Percentiles rank a stretch among this genome's conserved stretches.
Conservation (phyloP, 495 filamentous ascomycete species). For the Clohesyomyces aquaticus region DNA sequence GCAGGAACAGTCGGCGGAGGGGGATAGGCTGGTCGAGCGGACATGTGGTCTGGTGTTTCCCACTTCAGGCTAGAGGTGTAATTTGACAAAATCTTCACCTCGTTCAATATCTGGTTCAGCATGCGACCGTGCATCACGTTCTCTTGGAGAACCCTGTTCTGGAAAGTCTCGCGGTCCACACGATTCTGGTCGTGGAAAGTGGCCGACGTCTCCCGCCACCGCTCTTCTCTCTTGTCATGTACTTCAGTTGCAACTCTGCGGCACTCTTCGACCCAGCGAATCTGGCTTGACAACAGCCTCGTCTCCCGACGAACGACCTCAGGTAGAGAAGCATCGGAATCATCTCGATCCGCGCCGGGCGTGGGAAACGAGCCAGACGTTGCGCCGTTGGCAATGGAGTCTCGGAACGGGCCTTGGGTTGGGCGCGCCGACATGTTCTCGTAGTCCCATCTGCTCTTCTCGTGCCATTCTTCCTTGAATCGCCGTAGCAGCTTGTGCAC, state of each 20-base stretch:
- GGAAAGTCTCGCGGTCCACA: slow-evolving; percentile 41
- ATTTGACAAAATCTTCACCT: slow-evolving; percentile 27
- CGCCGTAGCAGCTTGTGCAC: slow-evolving; percentile 36
- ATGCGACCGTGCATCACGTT: slow-evolving; percentile 32
- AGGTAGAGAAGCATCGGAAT: slow-evolving; percentile 2
- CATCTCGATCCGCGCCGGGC: slow-evolving; percentile 7
- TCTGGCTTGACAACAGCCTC: slow-evolving; percentile 39
- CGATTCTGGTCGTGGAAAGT: slow-evolving; percentile 44
- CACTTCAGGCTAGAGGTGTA: slow-evolving; percentile 34
- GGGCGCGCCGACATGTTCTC: slow-evolving; percentile 15
- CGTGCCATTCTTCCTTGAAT: slow-evolving; percentile 43
- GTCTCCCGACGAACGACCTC: slow-evolving; percentile 33
- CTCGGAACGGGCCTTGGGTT: slow-evolving; percentile 9
- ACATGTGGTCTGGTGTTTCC: slow-evolving; percentile 31
- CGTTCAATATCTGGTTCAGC: slow-evolving; percentile 33
- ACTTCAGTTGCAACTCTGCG: slow-evolving; percentile 37
- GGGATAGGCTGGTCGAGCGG: slow-evolving; percentile 11
- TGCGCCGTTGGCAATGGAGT: slow-evolving; percentile 5
- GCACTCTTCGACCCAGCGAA: slow-evolving; percentile 47
- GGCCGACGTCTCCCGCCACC: slow-evolving; percentile 43
- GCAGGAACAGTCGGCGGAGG: slow-evolving; percentile 12
- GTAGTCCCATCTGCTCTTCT: slow-evolving; percentile 40
- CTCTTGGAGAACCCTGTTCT: slow-evolving; percentile 40
- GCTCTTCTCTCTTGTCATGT: slow-evolving; percentile 44
- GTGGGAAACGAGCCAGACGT: slow-evolving; percentile 22